Base-by-base conservation (phyloP, 2,329 filamentous ascomycete species). In the Reticulascus tulasneorum region DNA sequence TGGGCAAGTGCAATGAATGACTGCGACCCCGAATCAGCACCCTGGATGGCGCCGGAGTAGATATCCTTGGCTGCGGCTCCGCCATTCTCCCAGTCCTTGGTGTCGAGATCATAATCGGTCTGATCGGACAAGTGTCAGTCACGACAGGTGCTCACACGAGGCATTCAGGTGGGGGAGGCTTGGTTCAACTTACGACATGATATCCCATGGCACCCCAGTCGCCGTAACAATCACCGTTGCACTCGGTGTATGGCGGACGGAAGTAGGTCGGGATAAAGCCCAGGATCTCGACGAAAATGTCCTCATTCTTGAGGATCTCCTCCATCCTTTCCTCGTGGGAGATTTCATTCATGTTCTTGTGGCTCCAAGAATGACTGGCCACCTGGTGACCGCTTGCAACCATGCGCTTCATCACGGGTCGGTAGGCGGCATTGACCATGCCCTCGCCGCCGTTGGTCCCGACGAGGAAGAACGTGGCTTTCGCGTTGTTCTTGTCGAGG, bases 301-400 rank as follows among this genome's bases (percentile, higher is more conserved):
- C 62, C 50, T 73, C 68, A 44, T 67, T 65, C 40, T 60, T 60
- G 27, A 63, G 46, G 50, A 72, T 64, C 46, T 73, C 62, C 25
- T 56, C 43, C 13, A 48, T 47, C 33, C 60, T 54, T 31, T 58
- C 54, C 13, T 51, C 42, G 16, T 55, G 54, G 2, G 48, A 55
- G 35, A 70, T 43, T 16, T 50, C 45, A 33, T 52, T 56, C 12
- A 69, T 56, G 42, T 72, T 60, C 35, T 59, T 52, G 47, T 73
- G 69, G n/a, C 61, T 62, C 62, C 62, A 71, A 2, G 67, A 70
- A 48, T 73, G 70, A 33, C 62, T 65, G 30, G 56, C 69, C 23
- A 73, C 54, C 33, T 73, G 70, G 47, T 73, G 70, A 23, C 69
- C 67, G 24, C 60, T 56, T 4, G 46, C 46, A 31, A 61, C 47